phyloP scores from a whole-genome alignment of 2,329 filamentous ascomycete genomes.

The Fusarium oxysporum region DNA sequence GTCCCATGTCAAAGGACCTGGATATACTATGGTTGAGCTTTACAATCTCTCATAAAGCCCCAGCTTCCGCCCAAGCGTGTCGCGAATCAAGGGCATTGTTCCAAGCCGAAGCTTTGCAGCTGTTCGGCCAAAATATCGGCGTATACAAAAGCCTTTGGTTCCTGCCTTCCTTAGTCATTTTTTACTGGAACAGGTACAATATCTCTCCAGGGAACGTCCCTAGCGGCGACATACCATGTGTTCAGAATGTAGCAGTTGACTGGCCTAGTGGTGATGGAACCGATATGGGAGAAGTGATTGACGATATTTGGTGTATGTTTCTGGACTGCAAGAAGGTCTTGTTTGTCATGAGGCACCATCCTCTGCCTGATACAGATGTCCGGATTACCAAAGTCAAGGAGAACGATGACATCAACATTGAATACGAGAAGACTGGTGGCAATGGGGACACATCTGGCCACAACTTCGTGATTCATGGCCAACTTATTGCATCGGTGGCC shows the following conservation, averaged over 20 bases:
- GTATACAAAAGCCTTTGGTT: conserved; percentile 2
- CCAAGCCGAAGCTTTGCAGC: accelerated
- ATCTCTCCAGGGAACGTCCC: no score
- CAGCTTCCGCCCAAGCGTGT: neutral
- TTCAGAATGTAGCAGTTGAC: no score
- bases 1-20: no score
- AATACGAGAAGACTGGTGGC: neutral
- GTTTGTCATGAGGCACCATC: neutral
- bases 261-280: no score
- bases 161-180: neutral
- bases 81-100: neutral
- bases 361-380: neutral
- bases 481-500: accelerated
- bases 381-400: neutral
- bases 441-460: neutral
- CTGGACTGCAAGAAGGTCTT: neutral
- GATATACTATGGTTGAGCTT: no score
- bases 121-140: neutral
- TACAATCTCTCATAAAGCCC: neutral
- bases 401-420: neutral
- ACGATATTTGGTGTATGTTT: neutral
- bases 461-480: neutral
- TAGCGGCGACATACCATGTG: no score
- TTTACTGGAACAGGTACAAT: neutral
- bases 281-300: no score